phyloP scores from a whole-genome alignment of 495 filamentous ascomycete genomes.

The Sphaerosporella brunnea region DNA sequence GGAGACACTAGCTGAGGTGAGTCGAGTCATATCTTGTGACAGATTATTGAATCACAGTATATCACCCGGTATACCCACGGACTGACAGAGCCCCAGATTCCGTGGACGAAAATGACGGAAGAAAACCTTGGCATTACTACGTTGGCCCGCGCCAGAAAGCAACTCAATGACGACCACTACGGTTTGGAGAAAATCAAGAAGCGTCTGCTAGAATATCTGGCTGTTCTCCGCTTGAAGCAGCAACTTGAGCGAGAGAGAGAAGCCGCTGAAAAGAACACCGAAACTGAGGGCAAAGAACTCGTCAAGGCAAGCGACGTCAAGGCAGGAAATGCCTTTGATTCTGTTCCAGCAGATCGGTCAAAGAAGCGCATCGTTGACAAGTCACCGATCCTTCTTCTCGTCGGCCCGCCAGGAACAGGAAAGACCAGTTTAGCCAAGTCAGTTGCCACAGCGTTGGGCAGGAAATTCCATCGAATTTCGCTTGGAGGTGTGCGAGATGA shows the following conservation, averaged over 20 bases:
- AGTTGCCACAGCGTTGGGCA: constrained; percentile 72
- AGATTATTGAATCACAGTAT: background rate
- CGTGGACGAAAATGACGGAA: constrained; percentile 73
- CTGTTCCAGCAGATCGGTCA: background rate
- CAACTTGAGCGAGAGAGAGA: constrained; percentile 65
- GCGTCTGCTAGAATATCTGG: constrained; percentile 83
- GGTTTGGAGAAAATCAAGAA: constrained; percentile 97
- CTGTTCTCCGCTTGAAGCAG: constrained; percentile 86
- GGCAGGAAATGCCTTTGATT: background rate
- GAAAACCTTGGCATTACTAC: constrained; percentile 76
- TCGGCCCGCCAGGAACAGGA: constrained; percentile 86
- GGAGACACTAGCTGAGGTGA: constrained; percentile 66
- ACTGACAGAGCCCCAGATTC: constrained; percentile 35
- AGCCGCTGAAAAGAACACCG: constrained; percentile 32
- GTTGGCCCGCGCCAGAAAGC: constrained; percentile 59
- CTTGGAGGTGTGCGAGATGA: constrained; percentile 92
- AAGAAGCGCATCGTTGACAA: constrained; percentile 52
- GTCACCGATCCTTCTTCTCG: constrained; percentile 84
- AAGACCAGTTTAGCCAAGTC: constrained; percentile 95
- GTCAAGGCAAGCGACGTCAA: constrained; percentile 4
- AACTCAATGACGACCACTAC: constrained; percentile 92
- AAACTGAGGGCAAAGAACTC: constrained; percentile 29
- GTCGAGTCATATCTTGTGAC: constrained; percentile 10
- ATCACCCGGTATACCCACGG: background rate
- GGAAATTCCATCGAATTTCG: constrained; percentile 95